Conservation (phyloP, 1,139 yeast genomes). For the Petasospora rhodanensis region DNA sequence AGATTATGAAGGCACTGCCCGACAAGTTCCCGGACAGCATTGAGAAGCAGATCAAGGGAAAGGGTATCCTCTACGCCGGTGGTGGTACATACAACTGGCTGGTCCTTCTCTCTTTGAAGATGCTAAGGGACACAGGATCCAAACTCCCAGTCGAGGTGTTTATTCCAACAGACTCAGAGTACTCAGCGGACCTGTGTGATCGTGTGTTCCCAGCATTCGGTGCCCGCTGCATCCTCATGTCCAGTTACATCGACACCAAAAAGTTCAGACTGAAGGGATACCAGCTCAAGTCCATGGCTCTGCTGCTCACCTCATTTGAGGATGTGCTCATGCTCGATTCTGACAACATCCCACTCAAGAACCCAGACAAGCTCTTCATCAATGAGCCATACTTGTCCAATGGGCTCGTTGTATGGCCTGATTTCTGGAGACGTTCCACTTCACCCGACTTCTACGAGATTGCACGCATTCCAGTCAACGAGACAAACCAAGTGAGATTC, state of each 20-base stretch:
- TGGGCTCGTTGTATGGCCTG: conserved; percentile 59
- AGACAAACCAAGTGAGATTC: conserved; percentile 37
- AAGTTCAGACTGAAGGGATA: conserved; percentile 55
- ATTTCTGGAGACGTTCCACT: conserved; percentile 61
- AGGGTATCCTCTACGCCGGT: conserved; percentile 78
- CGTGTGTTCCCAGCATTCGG: conserved; percentile 58
- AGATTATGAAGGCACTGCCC: conserved; percentile 19
- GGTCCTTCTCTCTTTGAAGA: conserved; percentile 58
- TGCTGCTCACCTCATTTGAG: conserved; percentile 70
- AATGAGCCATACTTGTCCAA: conserved; percentile 28
- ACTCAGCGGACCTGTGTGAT: conserved; percentile 64
- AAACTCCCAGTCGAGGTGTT: conserved; percentile 72
- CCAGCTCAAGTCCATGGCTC: conserved; percentile 73
- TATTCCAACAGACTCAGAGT: conserved; percentile 62
- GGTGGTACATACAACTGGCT: conserved; percentile 77
- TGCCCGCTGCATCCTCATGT: conserved; percentile 65
- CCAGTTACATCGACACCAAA: conserved; percentile 45
- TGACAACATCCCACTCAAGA: conserved; percentile 62
- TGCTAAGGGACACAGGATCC: conserved; percentile 60
- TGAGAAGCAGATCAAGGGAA: conserved; percentile 36
- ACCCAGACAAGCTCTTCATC: conserved; percentile 52
- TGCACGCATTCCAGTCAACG: conserved; percentile 41
- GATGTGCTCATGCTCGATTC: conserved; percentile 70
- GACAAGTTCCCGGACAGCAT: conserved; percentile 17
- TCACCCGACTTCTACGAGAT: conserved; percentile 57